These are phyloP conservation scores for Aphanomyces cochlioides DNA, from an alignment of 352 stramenopile species.

Conservation along the genomic window DNA sequence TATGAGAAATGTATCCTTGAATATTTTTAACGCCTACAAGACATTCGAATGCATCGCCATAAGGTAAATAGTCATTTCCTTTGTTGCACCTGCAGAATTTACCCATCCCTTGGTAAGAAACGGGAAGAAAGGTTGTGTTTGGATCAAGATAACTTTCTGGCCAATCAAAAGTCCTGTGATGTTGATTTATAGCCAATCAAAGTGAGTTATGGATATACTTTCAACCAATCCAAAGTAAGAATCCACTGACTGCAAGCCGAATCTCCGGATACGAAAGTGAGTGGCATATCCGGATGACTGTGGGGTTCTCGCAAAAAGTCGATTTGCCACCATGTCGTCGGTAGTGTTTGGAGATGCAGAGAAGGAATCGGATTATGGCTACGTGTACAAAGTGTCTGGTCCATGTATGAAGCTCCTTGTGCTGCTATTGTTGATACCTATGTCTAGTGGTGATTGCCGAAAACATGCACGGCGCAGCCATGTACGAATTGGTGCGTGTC, in stretches of 20 bases:
- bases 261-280: slow-evolving; percentile 2
- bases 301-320: slow-evolving; percentile 20
- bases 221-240: background rate
- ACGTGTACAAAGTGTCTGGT: slow-evolving; percentile 99
- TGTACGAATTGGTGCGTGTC: slow-evolving; percentile 97
- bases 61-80: too few relatives aligned
- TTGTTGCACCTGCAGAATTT: too few relatives aligned
- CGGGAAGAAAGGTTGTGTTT: too few relatives aligned
- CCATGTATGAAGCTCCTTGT: slow-evolving; percentile 69
- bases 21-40: too few relatives aligned
- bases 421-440: background rate
- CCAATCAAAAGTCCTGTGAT: too few relatives aligned
- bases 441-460: slow-evolving; percentile 97
- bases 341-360: slow-evolving; percentile 84
- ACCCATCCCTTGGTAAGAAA: too few relatives aligned
- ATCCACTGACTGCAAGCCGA: background rate
- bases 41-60: too few relatives aligned
- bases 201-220: background rate
- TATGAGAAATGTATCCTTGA: too few relatives aligned
- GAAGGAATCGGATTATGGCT: slow-evolving; percentile 95
- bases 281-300: slow-evolving; percentile 12
- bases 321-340: slow-evolving; percentile 47
- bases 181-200: background rate
- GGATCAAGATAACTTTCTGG: too few relatives aligned
- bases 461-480: slow-evolving; percentile 98